phyloP scores from a whole-genome alignment of 768 basidiomycete species.

The Serendipita indica region DNA sequence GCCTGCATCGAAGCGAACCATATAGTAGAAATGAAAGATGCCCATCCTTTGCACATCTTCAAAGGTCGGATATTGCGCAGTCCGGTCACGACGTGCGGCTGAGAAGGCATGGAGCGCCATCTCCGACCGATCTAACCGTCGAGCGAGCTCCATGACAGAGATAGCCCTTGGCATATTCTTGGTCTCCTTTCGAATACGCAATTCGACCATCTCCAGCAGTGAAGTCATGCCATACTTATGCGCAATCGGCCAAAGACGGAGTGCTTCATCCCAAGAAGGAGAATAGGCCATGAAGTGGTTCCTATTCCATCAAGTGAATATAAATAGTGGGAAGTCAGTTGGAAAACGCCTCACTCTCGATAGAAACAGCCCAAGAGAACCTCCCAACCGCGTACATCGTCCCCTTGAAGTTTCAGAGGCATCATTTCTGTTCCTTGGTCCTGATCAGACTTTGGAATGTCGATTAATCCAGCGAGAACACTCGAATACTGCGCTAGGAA shows the following conservation, averaged over 20 bases:
- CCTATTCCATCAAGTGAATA: background rate
- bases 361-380: background rate
- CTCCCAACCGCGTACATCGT: background rate
- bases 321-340: background rate
- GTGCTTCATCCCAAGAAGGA: background rate
- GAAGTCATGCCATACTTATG: background rate
- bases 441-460: background rate
- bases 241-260: background rate
- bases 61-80: background rate
- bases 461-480: background rate
- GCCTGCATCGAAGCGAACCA: background rate
- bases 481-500: background rate
- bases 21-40: no score
- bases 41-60: background rate
- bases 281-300: background rate
- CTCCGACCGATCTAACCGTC: background rate
- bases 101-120: background rate
- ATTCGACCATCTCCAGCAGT: no score
- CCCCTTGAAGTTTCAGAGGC: background rate
- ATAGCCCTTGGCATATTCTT: background rate
- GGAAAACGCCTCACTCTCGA: conserved; percentile 1
- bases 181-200: background rate
- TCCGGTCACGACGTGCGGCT: background rate
- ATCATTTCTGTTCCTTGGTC: background rate
- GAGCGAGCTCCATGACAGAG: background rate